These are phyloP conservation scores for Aeschynomene evenia DNA, from an alignment of 306 rosid genomes.

Conservation along the genomic window DNA sequence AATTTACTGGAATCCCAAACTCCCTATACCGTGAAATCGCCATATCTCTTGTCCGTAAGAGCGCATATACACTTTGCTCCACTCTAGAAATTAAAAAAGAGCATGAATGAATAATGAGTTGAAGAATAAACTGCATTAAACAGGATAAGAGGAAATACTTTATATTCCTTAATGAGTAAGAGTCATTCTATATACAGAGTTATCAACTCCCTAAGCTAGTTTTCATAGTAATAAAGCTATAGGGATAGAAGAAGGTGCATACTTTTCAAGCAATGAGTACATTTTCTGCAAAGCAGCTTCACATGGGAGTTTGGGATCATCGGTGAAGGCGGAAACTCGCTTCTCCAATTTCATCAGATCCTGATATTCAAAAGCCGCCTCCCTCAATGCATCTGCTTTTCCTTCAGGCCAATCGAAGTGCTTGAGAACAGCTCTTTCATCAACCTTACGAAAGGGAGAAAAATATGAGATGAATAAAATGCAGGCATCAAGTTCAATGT, in stretches of 20 bases:
- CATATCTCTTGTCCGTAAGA: conserved; percentile 85
- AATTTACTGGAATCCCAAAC: conserved; percentile 78
- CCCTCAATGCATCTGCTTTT: conserved; percentile 87
- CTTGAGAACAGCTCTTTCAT: conserved; percentile 89
- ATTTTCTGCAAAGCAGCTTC: conserved; percentile 83
- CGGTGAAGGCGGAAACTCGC: conserved; percentile 63
- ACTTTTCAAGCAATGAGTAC: conserved; percentile 91
- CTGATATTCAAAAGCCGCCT: conserved; percentile 86
- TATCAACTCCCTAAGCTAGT: conserved; percentile 19
- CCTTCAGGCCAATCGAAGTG: conserved; percentile 98
- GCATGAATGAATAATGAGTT: neutral
- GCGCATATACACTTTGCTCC: conserved; percentile 75
- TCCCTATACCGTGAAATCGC: conserved; percentile 73
- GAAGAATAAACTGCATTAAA: conserved; percentile 10
- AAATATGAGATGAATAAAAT: conserved; percentile 21
- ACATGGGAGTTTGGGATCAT: conserved; percentile 72
- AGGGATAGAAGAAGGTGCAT: conserved; percentile 37
- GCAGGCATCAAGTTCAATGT: conserved; percentile 3
- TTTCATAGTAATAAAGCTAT: conserved; percentile 1
- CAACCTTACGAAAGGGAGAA: conserved; percentile 55
- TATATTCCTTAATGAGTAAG: neutral
- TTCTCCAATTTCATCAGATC: conserved; percentile 80
- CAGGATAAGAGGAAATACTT: neutral
- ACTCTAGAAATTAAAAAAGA: conserved; percentile 48
- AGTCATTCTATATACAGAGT: conserved; percentile 9